These are phyloP conservation scores for Rubroshorea leprosula DNA, from an alignment of 345 rosid species.

Conservation along the genomic window DNA sequence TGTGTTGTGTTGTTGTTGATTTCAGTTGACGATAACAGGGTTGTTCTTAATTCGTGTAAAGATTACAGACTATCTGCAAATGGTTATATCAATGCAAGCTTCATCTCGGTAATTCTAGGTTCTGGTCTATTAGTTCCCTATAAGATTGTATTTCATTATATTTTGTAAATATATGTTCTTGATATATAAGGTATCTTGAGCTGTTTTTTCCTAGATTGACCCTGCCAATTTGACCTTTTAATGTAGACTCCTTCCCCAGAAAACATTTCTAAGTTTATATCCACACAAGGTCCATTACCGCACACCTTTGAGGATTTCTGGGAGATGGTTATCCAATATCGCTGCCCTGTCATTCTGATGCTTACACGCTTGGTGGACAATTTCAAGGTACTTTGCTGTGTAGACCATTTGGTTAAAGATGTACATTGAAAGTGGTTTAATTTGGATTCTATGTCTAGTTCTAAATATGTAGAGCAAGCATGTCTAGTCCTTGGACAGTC, in stretches of 20 bases:
- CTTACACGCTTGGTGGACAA: conserved; percentile 81
- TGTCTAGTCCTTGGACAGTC: not conserved
- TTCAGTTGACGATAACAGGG: conserved; percentile 69
- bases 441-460: conserved; percentile 5
- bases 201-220: not conserved
- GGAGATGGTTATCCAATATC: conserved; percentile 84
- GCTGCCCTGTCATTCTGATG: conserved; percentile 81
- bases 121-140: not conserved
- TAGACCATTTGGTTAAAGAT: not conserved
- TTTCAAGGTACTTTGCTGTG: conserved; percentile 37
- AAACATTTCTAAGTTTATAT: conserved; percentile 60
- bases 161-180: not conserved
- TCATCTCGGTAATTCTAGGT: conserved; percentile 44
- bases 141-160: not conserved
- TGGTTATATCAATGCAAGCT: conserved; percentile 89
- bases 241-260: conserved; percentile 64
- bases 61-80: conserved; percentile 52
- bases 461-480: not conserved
- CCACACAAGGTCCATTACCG: conserved; percentile 85
- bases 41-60: conserved; percentile 65
- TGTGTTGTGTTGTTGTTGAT: conserved; percentile 4
- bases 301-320: conserved; percentile 82
- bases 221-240: not conserved
- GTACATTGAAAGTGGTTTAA: conserved; percentile 8
- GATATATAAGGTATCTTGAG: not conserved